Evolutionary conservation across 108 stramenopile genomes (phyloP).

Genomic region (Cyclotella baltica): DNA sequence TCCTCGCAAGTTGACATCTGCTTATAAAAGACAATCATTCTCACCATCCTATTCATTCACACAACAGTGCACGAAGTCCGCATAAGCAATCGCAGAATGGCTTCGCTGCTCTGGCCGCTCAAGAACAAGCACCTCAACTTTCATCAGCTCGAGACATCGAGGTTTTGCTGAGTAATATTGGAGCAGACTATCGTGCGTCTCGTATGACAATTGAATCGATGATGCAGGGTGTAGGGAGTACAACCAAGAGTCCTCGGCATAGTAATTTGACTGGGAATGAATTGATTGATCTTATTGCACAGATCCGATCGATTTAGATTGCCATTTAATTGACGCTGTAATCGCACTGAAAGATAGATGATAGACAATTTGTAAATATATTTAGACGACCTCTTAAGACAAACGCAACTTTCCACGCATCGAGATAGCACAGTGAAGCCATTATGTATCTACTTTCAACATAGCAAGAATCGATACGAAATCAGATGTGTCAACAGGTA

Average conservation of each 20-base stretch:
- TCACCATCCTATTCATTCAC: no score
- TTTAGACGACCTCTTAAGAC: no score
- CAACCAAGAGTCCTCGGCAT: background rate
- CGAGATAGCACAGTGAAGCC: no score
- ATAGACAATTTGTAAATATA: background rate
- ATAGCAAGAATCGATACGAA: no score
- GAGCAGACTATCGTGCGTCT: slow-evolving; percentile 8
- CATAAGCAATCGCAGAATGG: background rate
- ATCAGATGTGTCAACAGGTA: no score
- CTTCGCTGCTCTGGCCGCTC: slow-evolving; percentile 8
- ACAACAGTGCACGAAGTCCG: slow-evolving; percentile 2
- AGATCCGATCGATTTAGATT: slow-evolving; percentile 17
- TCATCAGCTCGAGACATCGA: slow-evolving; percentile 8
- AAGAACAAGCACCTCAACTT: background rate
- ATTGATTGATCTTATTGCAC: slow-evolving; percentile 18
- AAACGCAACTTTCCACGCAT: no score
- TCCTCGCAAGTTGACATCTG: no score
- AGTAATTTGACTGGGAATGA: slow-evolving; percentile 1
- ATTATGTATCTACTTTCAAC: no score
- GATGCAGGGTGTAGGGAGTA: slow-evolving; percentile 7
- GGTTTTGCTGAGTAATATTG: slow-evolving; percentile 2
- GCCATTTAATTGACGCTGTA: background rate
- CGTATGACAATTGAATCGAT: slow-evolving; percentile 11
- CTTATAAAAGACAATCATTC: no score
- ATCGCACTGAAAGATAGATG: background rate